Base-by-base conservation (phyloP, 371 early-diverging fungal genomes). In the Rhizomucor pusillus region DNA sequence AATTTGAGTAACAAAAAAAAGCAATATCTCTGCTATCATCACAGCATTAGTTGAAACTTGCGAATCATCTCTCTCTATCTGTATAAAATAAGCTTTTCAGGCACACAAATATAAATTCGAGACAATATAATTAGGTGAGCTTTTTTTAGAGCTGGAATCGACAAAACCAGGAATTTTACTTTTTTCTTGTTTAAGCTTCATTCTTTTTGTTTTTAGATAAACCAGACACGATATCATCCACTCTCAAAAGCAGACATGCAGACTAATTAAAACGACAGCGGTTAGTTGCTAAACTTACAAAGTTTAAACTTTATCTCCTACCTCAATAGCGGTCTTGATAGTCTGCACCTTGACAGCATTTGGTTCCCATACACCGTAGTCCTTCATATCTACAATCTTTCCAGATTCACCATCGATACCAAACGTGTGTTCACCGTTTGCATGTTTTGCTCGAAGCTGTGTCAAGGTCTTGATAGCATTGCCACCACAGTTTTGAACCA, bases 301-400 rank as follows among this genome's bases (percentile, higher is more conserved):
- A 39, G 45, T 20, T 59, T 23, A 5, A 43, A 23, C 45, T 11
- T 36, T 43, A 43, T 24, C 20, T 29, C 50, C 57, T 63, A 86
- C 86, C 73, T 99, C 99, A 65, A 99, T 92, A n/a, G 99, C 99
- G 29, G 99, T 97, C 88, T 99, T 99, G 75, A 99, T 83, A 6
- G 94, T 95, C 83, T 99, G 99, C 20, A 92, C 88, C 82, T 99
- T 99, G 60, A 99, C 99, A 14, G 96, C 93, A 56, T 89, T 85
- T n/a, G 99, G 99, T 78, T 99, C 99, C 95, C 99, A 94, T 58
- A 99, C 84, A 54, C 99, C 93, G 60, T 95, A 94, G 46, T 89
- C 89, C 47, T 87, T 85, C 95, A 99, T 98, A 71, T 99, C 99
- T 16, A 90, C 98, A 36, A 98, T 83, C 63, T 88, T 89, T 61